Conservation (phyloP, 495 filamentous ascomycete species). For the Podospora comata region DNA sequence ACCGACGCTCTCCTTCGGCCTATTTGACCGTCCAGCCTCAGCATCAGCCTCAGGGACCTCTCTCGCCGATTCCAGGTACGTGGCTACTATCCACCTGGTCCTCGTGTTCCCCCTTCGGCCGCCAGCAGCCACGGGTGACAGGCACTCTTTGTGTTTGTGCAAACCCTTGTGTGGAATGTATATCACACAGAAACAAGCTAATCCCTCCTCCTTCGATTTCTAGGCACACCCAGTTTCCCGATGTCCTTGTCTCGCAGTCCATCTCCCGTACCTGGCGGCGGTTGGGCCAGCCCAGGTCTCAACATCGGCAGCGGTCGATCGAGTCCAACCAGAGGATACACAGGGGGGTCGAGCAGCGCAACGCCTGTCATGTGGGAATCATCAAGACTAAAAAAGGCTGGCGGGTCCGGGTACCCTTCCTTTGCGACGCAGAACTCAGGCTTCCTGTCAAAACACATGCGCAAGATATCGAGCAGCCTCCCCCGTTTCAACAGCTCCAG, state of each 20-base stretch:
- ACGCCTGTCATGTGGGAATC: constrained; percentile 76
- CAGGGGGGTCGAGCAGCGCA: constrained; percentile 45
- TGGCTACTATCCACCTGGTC: constrained; percentile 16
- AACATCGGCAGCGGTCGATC: constrained; percentile 66
- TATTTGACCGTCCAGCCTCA: constrained; percentile 40
- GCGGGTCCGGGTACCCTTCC: constrained; percentile 69
- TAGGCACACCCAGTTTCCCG: constrained; percentile 46
- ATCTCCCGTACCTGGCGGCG: constrained; percentile 73
- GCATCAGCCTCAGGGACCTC: constrained; percentile 31
- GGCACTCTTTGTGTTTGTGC: constrained; percentile 1
- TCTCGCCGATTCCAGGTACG: constrained; percentile 46
- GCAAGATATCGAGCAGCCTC: constrained; percentile 67
- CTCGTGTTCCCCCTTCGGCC: constrained; percentile 15
- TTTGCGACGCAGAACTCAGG: constrained; percentile 74
- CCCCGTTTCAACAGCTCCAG: constrained; percentile 59
- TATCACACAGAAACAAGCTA: constrained; percentile 12
- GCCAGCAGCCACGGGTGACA: constrained; percentile 12
- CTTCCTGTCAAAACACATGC: constrained; percentile 77
- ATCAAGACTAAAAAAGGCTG: constrained; percentile 66
- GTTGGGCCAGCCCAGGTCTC: constrained; percentile 83
- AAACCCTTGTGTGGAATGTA: constrained; percentile 9
- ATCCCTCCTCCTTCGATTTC: constrained; percentile 15
- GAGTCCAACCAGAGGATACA: constrained; percentile 55
- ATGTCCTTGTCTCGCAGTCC: constrained; percentile 87
- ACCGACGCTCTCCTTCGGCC: constrained; percentile 27